Base-by-base conservation (phyloP, 148 eudicot species). In the Cornus florida region DNA sequence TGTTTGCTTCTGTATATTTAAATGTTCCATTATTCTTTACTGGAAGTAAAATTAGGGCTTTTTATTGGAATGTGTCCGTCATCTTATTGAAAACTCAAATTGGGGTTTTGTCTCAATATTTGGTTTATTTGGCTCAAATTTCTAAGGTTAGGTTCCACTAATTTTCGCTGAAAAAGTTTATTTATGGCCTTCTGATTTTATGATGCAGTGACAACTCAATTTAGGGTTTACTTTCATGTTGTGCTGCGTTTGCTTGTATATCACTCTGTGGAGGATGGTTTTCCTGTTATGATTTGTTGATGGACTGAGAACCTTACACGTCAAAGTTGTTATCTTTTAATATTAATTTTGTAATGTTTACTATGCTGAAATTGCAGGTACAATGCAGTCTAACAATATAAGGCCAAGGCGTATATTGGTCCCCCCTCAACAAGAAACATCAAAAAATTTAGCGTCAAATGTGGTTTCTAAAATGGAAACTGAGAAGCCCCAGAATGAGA, bases 331-430 rank as follows among this genome's bases (percentile, higher is more conserved):
- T 17, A 70, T 72, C 59, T 75, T 70, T 39, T 53, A 53, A 12
- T 53, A 43, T 43, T 6, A 53, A 16, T 12, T 11, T 53, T 12
- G 59, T 53, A 12, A 53, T 53, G 59, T 53, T 53, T 53, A 14
- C 5, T 53, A 53, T 11, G 59, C 59, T 12, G 31, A 73, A 73
- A 50, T 72, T 70, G 53, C 79, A 95, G 97, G 94, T 86, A 80
- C 82, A 70, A 87, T 88, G 91, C 93, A 83, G 71, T 83, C 93
- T 43, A 86, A 79, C 59, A 84, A 60, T 62, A 76, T 88, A 77
- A 85, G 84, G 88, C 95, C 98, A 17, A 91, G 90, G 83, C 94
- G 99, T 38, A 74, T 68, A n/a, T 68, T 92, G 81, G 87, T 82
- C 65, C 59, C 59, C 65, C 59, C 59, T 53, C 59, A 16, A 11